Evolutionary conservation across 306 rosid species (phyloP).

Genomic region (Quercus cerris): DNA sequence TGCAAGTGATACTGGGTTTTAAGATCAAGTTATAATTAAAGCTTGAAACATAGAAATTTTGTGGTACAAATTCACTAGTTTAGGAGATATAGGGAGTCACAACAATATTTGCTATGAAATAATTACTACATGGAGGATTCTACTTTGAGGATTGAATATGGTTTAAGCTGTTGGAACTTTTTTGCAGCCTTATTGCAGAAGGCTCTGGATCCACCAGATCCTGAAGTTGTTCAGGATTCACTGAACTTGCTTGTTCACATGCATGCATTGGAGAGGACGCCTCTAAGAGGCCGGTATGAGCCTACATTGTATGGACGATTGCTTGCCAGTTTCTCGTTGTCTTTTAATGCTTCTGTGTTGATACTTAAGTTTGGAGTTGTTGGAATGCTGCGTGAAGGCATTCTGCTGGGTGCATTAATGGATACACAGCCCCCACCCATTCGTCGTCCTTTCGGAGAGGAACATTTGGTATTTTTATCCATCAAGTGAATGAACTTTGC

Average conservation of each 20-base stretch:
- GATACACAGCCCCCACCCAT: conserved; percentile 81
- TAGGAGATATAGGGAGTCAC: background rate
- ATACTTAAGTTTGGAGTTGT: conserved; percentile 76
- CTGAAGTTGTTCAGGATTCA: conserved; percentile 70
- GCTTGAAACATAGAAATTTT: background rate
- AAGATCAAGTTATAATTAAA: background rate
- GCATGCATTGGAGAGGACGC: conserved; percentile 51
- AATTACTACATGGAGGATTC: background rate
- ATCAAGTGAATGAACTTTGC: conserved; percentile 7
- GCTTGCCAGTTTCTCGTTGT: conserved; percentile 72
- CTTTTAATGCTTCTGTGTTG: conserved; percentile 75
- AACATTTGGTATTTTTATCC: conserved; percentile 61
- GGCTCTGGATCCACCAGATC: conserved; percentile 73
- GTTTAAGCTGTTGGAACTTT: conserved; percentile 19
- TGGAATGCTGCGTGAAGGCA: conserved; percentile 87
- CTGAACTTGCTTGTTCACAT: conserved; percentile 59
- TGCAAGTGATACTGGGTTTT: background rate
- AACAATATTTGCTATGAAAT: background rate
- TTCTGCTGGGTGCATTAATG: conserved; percentile 76
- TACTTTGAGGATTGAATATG: conserved; percentile 5
- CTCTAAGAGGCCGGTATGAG: conserved; percentile 69
- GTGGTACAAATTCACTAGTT: background rate
- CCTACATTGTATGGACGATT: conserved; percentile 81
- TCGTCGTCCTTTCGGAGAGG: conserved; percentile 82
- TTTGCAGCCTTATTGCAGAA: conserved; percentile 69